Base-by-base conservation (phyloP, 1,284 basidiomycete species). In the Moesziomyces globuligerus region DNA sequence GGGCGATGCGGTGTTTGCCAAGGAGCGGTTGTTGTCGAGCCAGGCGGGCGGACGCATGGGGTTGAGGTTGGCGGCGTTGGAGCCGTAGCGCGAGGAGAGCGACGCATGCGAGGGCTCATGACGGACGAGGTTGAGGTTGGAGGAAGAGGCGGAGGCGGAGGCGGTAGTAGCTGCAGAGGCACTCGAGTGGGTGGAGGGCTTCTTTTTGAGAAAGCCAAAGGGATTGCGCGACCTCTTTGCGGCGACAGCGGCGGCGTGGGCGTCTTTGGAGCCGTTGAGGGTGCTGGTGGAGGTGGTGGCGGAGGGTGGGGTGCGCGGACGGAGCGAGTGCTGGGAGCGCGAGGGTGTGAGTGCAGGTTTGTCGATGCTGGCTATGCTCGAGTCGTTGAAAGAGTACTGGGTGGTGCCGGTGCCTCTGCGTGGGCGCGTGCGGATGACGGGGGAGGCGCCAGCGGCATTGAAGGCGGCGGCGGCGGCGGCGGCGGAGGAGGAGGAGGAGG, bases 181-280 rank as follows among this genome's bases (percentile, higher is more conserved):
- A 8, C 53, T 53, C 39, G 56, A 48, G 15, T 66, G 48, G 25
- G 55, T 41, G 6, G 69, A 62, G 10, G 58, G 34, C 58, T 78
- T 78, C 65, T 78, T 78, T 24, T 72, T 73, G 28, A 78, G 57
- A 46, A 78, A 78, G 26, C 67, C 62, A 28, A 78, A 74, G 1
- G 75, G 75, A 26, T 78, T 78, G 56, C 75, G 69, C 39, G 74
- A 65, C 46, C 59, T 71, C 37, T 71, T 73, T 23, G 45, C 49
- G 24, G 53, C 46, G 15, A 38, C 40, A 20, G 49, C 42, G 20
- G 40, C 39, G 23, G 53, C 32, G 23, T 57, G 52, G 25, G 51
- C 39, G 26, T 66, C 49, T 32, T 56, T 59, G 48, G 54, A 53
- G 48, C 59, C 60, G 46, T 57, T 57, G 36, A 74, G 54, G 13